Evolutionary conservation across 495 filamentous ascomycete species (phyloP).

Genomic region (Tuber brumale): DNA sequence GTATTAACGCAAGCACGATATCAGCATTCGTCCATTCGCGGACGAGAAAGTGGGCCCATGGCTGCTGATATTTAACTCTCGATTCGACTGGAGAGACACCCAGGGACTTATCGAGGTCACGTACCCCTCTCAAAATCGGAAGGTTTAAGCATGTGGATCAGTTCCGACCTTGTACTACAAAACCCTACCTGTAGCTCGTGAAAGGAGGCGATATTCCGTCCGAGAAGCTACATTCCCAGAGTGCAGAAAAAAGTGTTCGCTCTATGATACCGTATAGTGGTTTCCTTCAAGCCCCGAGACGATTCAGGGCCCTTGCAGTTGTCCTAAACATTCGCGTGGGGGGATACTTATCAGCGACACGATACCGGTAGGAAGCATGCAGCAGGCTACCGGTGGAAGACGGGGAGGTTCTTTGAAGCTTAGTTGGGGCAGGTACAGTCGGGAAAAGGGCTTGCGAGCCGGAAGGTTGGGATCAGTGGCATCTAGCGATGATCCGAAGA

Average conservation of each 20-base stretch:
- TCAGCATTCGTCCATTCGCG: neutral
- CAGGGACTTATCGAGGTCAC: neutral
- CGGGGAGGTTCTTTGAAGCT: slow-evolving; percentile 8
- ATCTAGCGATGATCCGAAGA: slow-evolving; percentile 17
- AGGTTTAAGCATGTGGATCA: neutral
- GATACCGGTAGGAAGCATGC: neutral
- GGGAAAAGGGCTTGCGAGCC: slow-evolving; percentile 29
- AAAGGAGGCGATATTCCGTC: neutral
- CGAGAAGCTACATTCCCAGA: neutral
- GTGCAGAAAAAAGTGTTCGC: neutral
- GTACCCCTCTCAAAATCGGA: neutral
- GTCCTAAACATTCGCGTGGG: neutral
- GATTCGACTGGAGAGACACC: neutral
- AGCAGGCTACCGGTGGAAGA: neutral
- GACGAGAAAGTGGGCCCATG: neutral
- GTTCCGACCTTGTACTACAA: neutral
- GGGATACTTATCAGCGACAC: neutral
- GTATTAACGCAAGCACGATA: neutral
- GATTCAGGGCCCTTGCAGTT: neutral
- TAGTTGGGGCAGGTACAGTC: slow-evolving; percentile 15
- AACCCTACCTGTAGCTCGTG: neutral
- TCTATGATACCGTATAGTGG: neutral
- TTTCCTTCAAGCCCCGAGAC: neutral
- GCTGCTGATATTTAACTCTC: neutral
- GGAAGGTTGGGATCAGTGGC: slow-evolving; percentile 37